Conservation (phyloP, 495 filamentous ascomycete genomes). For the Neurospora tetrasperma region DNA sequence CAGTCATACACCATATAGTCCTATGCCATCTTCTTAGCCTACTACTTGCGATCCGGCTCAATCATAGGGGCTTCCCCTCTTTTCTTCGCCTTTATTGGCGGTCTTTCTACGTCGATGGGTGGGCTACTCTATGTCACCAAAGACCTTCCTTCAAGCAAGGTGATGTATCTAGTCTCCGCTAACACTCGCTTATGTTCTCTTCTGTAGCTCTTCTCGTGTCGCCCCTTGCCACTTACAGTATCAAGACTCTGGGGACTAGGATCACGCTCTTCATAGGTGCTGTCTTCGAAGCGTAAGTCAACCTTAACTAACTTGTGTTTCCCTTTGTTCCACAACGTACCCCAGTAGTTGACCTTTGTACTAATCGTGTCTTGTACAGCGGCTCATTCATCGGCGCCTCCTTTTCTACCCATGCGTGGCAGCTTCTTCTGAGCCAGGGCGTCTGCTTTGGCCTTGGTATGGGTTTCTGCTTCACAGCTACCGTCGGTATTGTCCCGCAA, state of each 20-base stretch:
- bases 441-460: conserved; percentile 66
- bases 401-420: conserved; percentile 60
- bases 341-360: not conserved
- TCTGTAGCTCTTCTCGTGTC: conserved; percentile 49
- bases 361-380: conserved; percentile 15
- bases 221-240: conserved; percentile 52
- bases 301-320: not conserved
- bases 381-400: conserved; percentile 54
- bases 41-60: conserved; percentile 51
- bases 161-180: conserved; percentile 31
- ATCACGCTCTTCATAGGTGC: conserved; percentile 49
- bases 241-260: conserved; percentile 44
- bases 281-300: conserved; percentile 44
- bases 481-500: conserved; percentile 60
- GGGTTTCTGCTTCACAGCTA: conserved; percentile 66
- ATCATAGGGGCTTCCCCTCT: conserved; percentile 49
- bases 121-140: not conserved
- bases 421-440: conserved; percentile 67
- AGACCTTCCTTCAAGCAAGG: not conserved
- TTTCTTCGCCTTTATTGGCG: conserved; percentile 64
- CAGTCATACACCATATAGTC: conserved; percentile 23
- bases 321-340: not conserved
- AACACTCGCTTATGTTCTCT: conserved; percentile 27
- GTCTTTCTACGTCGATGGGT: conserved; percentile 52
- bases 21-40: conserved; percentile 62